These are phyloP conservation scores for Coemansia sp. DNA, from an alignment of 192 early-diverging fungal species.

Conservation along the genomic window DNA sequence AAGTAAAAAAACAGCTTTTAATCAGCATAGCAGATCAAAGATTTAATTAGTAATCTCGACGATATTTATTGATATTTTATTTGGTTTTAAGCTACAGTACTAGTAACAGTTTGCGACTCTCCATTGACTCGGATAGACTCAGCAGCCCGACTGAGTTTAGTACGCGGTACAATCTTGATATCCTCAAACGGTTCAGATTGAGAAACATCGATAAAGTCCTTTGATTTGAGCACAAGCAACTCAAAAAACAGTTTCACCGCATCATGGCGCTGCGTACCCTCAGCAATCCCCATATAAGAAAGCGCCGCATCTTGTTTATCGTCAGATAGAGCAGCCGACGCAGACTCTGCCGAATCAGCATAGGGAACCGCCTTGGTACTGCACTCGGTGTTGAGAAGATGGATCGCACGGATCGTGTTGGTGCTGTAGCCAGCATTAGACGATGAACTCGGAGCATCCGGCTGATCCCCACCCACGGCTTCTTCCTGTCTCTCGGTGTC, in stretches of 20 bases:
- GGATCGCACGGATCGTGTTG: constrained; percentile 62
- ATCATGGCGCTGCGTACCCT: constrained; percentile 57
- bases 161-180: constrained; percentile 61
- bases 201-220: constrained; percentile 75
- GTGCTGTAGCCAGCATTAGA: constrained; percentile 53
- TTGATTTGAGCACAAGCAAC: constrained; percentile 83
- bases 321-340: neutral
- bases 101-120: too few species aligned
- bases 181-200: constrained; percentile 81
- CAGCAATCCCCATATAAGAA: constrained; percentile 31
- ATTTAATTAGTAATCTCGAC: too few species aligned
- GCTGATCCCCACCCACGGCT: too few species aligned
- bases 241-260: constrained; percentile 91
- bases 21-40: neutral
- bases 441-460: neutral
- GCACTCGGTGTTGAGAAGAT: constrained; percentile 53
- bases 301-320: constrained; percentile 19
- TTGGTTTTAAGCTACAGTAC: neutral
- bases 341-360: constrained; percentile 5
- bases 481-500: constrained; percentile 5
- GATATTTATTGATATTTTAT: too few species aligned
- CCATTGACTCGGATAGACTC: constrained; percentile 14
- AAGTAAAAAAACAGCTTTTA: neutral
- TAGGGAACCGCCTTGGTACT: constrained; percentile 19
- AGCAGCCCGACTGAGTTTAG: constrained; percentile 27